phyloP scores from a whole-genome alignment of 495 filamentous ascomycete genomes.

The Penicillium psychrofluorescens region DNA sequence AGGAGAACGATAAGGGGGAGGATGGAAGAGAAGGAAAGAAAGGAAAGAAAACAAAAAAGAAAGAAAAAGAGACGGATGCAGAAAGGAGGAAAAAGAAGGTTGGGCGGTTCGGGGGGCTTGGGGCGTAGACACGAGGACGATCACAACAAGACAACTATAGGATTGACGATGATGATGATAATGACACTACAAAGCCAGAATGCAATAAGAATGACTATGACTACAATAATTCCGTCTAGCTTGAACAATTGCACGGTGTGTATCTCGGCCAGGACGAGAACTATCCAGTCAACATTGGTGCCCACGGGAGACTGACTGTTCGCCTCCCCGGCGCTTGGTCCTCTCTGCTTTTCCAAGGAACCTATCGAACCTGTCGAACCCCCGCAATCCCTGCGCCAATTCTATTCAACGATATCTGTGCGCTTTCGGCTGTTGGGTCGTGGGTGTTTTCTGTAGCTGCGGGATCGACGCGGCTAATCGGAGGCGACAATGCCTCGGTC shows the following conservation, averaged over 20 bases:
- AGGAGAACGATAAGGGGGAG: not conserved
- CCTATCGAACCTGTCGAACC: not conserved
- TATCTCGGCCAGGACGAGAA: no score
- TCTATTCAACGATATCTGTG: not conserved
- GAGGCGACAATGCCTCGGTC: conserved; percentile 13
- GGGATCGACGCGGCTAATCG: conserved; percentile 16
- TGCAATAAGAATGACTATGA: no score
- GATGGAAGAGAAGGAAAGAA: not conserved
- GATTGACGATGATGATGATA: no score
- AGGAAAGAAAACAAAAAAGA: not conserved
- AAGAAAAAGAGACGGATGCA: not conserved
- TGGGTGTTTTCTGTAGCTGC: conserved; percentile 5
- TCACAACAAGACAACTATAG: no score
- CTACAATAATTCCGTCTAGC: no score
- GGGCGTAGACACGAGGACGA: conserved; percentile 1
- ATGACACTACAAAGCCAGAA: no score
- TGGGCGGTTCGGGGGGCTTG: conserved; percentile 3
- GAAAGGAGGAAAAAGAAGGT: conserved; percentile 1
- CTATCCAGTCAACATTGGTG: no score
- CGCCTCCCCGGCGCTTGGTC: conserved; percentile 12
- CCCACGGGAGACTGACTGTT: no score
- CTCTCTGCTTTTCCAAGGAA: conserved; percentile 1
- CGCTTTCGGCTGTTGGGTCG: conserved; percentile 1
- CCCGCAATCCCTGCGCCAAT: no score
- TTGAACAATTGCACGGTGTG: no score